Conservation (phyloP, 2,329 filamentous ascomycete species). For the Claviceps humidiphila region DNA sequence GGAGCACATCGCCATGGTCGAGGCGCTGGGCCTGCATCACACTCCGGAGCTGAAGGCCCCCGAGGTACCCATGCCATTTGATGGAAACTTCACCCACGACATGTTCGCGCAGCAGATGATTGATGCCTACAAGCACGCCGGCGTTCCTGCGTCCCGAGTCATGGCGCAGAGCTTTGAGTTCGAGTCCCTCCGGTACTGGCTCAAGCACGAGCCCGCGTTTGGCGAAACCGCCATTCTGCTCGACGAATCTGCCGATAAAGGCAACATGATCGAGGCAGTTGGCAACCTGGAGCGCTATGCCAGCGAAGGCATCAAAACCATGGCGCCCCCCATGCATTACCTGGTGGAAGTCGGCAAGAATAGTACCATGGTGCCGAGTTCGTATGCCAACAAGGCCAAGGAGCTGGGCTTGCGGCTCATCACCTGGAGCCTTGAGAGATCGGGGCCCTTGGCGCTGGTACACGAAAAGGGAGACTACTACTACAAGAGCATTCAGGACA, state of each 20-base stretch:
- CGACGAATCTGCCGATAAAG: slow-evolving; percentile 45
- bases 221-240: slow-evolving; percentile 51
- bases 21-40: slow-evolving; percentile 46
- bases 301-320: slow-evolving; percentile 43
- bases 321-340: slow-evolving; percentile 51
- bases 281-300: slow-evolving; percentile 42
- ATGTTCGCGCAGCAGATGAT: slow-evolving; percentile 52
- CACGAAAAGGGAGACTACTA: slow-evolving; percentile 38
- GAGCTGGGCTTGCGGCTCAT: slow-evolving; percentile 50
- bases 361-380: slow-evolving; percentile 46
- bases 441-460: slow-evolving; percentile 39
- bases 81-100: slow-evolving; percentile 48
- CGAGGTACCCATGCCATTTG: slow-evolving; percentile 57
- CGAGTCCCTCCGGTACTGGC: slow-evolving; percentile 53
- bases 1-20: slow-evolving; percentile 47
- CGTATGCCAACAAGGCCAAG: slow-evolving; percentile 48
- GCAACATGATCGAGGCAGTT: slow-evolving; percentile 39
- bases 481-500: slow-evolving; percentile 39
- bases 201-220: slow-evolving; percentile 45
- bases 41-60: slow-evolving; percentile 57
- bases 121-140: slow-evolving; percentile 41
- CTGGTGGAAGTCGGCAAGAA: slow-evolving; percentile 38
- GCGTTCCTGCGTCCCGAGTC: slow-evolving; percentile 40
- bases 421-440: slow-evolving; percentile 57
- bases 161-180: slow-evolving; percentile 55